Evolutionary conservation across 2,329 filamentous ascomycete species (phyloP).

Genomic region (Alternaria consortialis): DNA sequence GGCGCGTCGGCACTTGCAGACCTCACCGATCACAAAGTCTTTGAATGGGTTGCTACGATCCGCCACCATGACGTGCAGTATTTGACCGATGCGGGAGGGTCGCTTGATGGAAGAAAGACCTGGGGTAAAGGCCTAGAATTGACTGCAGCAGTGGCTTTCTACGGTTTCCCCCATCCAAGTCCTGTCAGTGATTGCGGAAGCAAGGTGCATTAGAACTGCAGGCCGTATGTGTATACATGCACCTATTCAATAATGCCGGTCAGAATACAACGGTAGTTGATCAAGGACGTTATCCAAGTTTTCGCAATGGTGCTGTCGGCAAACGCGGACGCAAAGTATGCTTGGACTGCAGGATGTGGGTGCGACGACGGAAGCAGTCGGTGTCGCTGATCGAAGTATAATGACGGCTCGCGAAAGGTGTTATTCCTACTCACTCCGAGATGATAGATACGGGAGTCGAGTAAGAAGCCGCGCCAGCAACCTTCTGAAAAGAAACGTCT

Average conservation of each 20-base stretch:
- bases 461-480: not conserved
- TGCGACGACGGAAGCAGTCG: not conserved
- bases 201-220: not conserved
- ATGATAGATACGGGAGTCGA: not conserved
- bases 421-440: not conserved
- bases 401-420: not conserved
- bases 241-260: not conserved
- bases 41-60: conserved; percentile 4
- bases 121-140: conserved; percentile 14
- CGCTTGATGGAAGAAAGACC: conserved; percentile 4
- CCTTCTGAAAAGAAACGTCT: not conserved
- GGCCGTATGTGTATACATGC: not conserved
- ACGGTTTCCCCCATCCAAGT: not conserved
- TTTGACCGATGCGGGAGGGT: conserved; percentile 25
- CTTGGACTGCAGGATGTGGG: not conserved
- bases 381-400: no score
- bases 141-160: conserved; percentile 21
- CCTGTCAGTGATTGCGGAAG: conserved; percentile 15
- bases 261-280: not conserved
- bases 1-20: conserved; percentile 4
- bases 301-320: not conserved
- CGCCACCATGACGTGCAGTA: conserved; percentile 17
- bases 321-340: not conserved
- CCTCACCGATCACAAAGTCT: conserved; percentile 17
- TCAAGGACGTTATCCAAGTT: not conserved